Conservation (phyloP, 2,329 filamentous ascomycete species). For the Xylariaceae sp. region DNA sequence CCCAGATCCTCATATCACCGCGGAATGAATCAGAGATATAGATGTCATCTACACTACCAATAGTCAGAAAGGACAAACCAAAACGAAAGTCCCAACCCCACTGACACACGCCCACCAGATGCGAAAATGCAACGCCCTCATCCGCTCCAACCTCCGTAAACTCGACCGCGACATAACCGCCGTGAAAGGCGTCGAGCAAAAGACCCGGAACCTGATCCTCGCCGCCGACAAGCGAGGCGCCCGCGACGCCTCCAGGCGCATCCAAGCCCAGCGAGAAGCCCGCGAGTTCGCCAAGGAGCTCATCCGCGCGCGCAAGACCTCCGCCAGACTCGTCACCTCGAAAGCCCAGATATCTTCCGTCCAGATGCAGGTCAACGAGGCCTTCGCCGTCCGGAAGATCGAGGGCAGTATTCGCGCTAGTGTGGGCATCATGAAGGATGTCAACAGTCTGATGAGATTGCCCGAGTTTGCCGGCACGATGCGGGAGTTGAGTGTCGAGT, state of each 20-base stretch:
- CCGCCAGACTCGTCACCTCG: slow-evolving; percentile 70
- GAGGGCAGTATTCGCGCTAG: slow-evolving; percentile 84
- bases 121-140: slow-evolving; percentile 89
- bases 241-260: slow-evolving; percentile 71
- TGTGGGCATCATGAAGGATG: slow-evolving; percentile 94
- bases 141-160: slow-evolving; percentile 86
- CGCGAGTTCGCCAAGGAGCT: slow-evolving; percentile 87
- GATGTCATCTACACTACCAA: not conserved
- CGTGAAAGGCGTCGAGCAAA: slow-evolving; percentile 74
- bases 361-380: slow-evolving; percentile 96
- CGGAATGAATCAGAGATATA: not conserved
- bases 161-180: slow-evolving; percentile 87
- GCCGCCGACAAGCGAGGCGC: slow-evolving; percentile 77
- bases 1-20: not conserved
- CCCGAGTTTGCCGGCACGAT: slow-evolving; percentile 88
- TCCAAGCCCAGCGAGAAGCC: slow-evolving; percentile 76
- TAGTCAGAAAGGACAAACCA: not conserved
- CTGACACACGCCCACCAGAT: slow-evolving; percentile 51
- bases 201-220: slow-evolving; percentile 81
- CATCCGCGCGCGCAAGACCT: slow-evolving; percentile 74
- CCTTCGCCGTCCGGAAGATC: slow-evolving; percentile 92
- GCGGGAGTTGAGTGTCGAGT: slow-evolving; percentile 78
- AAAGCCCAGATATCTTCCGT: slow-evolving; percentile 91
- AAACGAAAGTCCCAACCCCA: not conserved
- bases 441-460: slow-evolving; percentile 78